Evolutionary conservation across 2,329 filamentous ascomycete genomes (phyloP), one percentile per base, ranked within the genome.

Genomic region (Pezicula neosporulosa): DNA sequence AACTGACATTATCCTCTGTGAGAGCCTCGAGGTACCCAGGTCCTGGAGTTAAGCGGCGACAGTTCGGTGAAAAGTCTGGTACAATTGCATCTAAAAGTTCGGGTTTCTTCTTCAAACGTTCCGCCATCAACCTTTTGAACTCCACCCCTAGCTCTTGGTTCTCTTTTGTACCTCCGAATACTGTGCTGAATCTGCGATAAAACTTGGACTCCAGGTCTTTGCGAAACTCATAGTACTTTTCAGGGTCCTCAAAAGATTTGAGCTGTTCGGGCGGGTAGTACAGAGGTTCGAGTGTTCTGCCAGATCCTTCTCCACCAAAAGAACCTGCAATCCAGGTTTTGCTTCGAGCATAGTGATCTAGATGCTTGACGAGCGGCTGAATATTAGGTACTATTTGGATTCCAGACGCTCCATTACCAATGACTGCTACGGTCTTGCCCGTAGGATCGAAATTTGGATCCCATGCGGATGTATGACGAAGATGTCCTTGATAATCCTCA

Each of bases 1-100:
- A 83, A 13, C 75, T 73, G n/a, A 86, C 82, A 48, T 87, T 86
- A 6, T 78, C 74, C 55, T 81, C 74, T 0, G 76, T 73, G 24
- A 87, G 70, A 0, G 83, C 82, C 62, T 87, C 85, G 5, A 89
- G 75, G 58, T 88, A 88, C 0, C 83, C 84, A 0, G 83, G 83
- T 0, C 83, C 82, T 0, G 85, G 82, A 0, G 85, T 89, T 0
- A 86, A 69, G 2, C 85, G 76, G 9, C 84, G 76, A 56, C 85
- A 88, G 57, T 83, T 77, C 12, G 80, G 81, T 0, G 82, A 79
- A 57, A 84, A 87, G 53, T 83, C 77, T 0, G 85, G 85, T 5
- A 84, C 70, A 3, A 87, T 71, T 24, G 75, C 70, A 3, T 81
- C 69, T 1, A 79, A 65, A 4, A 87, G 68, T 27, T 81, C 76